Evolutionary conservation across 257 asterid genomes (phyloP).

Genomic region (Leptodermis oblonga): DNA sequence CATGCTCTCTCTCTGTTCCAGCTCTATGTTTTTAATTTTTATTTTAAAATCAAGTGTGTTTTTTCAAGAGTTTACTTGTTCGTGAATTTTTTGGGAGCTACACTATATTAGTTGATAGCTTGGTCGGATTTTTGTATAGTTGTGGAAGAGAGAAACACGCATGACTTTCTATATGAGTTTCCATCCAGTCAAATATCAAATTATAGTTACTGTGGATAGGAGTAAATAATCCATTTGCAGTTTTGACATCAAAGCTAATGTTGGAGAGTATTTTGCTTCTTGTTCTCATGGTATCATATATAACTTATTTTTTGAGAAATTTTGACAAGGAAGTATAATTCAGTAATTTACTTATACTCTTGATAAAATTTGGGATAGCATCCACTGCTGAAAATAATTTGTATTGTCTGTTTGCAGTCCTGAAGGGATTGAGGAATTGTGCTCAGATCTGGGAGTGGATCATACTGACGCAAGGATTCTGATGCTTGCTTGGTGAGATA

Average conservation of each 20-base stretch:
- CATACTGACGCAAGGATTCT: conserved; percentile 78
- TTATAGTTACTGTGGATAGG: background rate
- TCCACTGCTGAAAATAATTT: background rate
- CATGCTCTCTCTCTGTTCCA: background rate
- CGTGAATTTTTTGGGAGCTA: background rate
- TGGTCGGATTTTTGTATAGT: background rate
- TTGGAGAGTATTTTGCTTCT: background rate
- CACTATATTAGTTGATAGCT: background rate
- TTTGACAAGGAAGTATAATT: background rate
- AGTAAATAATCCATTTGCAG: background rate
- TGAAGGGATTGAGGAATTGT: conserved; percentile 81
- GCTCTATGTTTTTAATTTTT: background rate
- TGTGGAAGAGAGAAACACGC: conserved; percentile 33
- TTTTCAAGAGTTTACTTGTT: background rate
- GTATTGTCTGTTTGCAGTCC: conserved; percentile 48
- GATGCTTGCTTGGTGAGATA: conserved; percentile 85
- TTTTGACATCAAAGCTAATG: conserved; percentile 27
- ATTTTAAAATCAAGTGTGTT: background rate
- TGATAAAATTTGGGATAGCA: background rate
- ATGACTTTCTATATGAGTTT: background rate
- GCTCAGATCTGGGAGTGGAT: conserved; percentile 73
- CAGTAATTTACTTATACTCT: background rate
- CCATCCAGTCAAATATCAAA: background rate
- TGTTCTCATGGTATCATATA: background rate
- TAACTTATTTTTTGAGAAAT: background rate